A percentile compares a stretch with the other conserved stretches of the same genome.
Conservation (phyloP, 768 basidiomycete species). For the Suillus plorans region DNA sequence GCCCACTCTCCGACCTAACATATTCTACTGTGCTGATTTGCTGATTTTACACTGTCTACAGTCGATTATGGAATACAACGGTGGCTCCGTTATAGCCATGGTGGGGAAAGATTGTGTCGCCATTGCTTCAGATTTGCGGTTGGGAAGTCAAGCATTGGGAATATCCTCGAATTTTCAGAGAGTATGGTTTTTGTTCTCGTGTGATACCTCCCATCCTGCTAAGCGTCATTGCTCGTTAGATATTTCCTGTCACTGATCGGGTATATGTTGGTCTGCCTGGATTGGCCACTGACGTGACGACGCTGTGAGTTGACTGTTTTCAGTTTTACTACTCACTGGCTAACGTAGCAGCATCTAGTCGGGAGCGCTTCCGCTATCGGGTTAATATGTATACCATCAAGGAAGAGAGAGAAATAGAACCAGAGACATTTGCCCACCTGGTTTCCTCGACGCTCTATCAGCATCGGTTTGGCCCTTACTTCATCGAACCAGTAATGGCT, state of each 20-base stretch:
- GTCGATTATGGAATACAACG: slow-evolving; percentile 93
- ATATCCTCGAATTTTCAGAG: slow-evolving; percentile 94
- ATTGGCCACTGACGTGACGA: slow-evolving; percentile 89
- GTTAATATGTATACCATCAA: slow-evolving; percentile 99
- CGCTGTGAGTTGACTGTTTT: slow-evolving; percentile 57
- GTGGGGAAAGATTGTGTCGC: slow-evolving; percentile 98
- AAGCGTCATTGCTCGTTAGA: slow-evolving; percentile 44
- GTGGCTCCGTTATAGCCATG: slow-evolving; percentile 99
- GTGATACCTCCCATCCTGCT: slow-evolving; percentile 10
- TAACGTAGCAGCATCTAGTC: slow-evolving; percentile 43
- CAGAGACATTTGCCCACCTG: slow-evolving; percentile 93
- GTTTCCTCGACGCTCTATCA: slow-evolving; percentile 96
- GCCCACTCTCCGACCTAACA: not conserved
- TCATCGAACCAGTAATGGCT: slow-evolving; percentile 95
- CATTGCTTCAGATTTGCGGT: slow-evolving; percentile 91
- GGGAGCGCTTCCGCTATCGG: slow-evolving; percentile 87
- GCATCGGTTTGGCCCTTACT: slow-evolving; percentile 93
- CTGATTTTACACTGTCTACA: slow-evolving; percentile 24
- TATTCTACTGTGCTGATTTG: not conserved
- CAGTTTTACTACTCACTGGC: not conserved
- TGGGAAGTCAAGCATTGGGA: slow-evolving; percentile 85
- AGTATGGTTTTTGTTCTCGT: slow-evolving; percentile 42
- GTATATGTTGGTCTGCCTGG: slow-evolving; percentile 92
- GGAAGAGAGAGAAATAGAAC: slow-evolving; percentile 95
- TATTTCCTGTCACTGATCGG: slow-evolving; percentile 92